phyloP scores from a whole-genome alignment of 163 green algal species.

The Prototheca stagnorum region DNA sequence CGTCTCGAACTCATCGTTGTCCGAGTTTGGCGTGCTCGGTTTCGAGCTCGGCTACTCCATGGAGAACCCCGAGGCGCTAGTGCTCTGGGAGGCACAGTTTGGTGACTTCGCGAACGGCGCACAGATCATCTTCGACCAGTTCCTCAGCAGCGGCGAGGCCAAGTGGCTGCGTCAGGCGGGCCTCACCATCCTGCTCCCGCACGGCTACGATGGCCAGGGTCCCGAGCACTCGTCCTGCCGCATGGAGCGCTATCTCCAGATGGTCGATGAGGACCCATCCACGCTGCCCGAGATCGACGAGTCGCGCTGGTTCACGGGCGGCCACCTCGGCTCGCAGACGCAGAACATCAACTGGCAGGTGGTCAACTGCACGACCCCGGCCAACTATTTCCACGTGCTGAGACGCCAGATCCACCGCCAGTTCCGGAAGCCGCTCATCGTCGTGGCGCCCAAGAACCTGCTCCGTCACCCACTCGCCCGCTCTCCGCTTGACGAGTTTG shows the following conservation, averaged over 20 bases:
- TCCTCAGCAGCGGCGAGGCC: slow-evolving; percentile 79
- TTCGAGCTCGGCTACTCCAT: slow-evolving; percentile 98
- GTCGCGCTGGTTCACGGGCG: slow-evolving; percentile 65
- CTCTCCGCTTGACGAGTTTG: slow-evolving; percentile 78
- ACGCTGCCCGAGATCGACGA: slow-evolving; percentile 68
- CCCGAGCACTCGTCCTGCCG: slow-evolving; percentile 82
- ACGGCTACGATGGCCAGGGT: slow-evolving; percentile 93
- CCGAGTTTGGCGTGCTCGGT: slow-evolving; percentile 90
- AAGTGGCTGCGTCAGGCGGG: slow-evolving; percentile 95
- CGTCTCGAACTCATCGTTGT: slow-evolving; percentile 80
- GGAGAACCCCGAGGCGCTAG: slow-evolving; percentile 91
- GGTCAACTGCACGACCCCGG: slow-evolving; percentile 90
- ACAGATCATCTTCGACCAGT: slow-evolving; percentile 97
- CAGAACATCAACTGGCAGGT: slow-evolving; percentile 80
- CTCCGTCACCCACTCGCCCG: slow-evolving; percentile 80
- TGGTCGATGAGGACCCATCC: slow-evolving; percentile 85
- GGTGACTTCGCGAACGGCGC: slow-evolving; percentile 97
- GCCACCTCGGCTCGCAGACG: slow-evolving; percentile 74
- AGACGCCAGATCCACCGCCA: slow-evolving; percentile 79
- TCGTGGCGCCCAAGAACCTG: slow-evolving; percentile 92
- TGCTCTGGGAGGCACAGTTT: slow-evolving; percentile 98
- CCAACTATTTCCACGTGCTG: slow-evolving; percentile 97
- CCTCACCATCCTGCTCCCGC: slow-evolving; percentile 73
- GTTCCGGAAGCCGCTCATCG: slow-evolving; percentile 95
- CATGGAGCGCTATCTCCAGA: slow-evolving; percentile 84